Evolutionary conservation across 139 green algal species (phyloP), one percentile per base, ranked within the genome.

Genomic region (Micractinium sp.): DNA sequence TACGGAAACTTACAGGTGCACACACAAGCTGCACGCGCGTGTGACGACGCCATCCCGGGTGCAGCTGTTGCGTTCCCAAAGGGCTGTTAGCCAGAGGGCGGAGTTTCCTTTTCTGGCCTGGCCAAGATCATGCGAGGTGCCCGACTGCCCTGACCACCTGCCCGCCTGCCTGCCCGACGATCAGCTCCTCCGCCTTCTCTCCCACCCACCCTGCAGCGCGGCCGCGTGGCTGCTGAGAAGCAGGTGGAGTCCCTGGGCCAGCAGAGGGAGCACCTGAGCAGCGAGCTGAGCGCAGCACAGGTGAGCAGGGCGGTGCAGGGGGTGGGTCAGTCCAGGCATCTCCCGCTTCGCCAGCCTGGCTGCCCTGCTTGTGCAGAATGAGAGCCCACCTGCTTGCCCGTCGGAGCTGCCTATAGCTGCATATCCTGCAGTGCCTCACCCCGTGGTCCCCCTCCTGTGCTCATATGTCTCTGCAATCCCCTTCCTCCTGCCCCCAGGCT

Each of bases 161-260:
- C 47, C 47, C 47, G 9, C 47, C 47, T 56, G 9, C 35, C 74
- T 80, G 33, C 35, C 74, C 33, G 31, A 1, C 73, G 29, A 41
- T 41, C 23, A 14, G n/a, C 67, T 74, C 22, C 69, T 77, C 20
- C 69, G 27, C 69, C 69, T 29, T 35, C 74, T 25, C 33, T 13
- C 75, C 76, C 80, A 14, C 53, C n/a, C 53, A 38, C 71, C 23
- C 80, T 74, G n/a, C 41, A 76, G 39, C 53, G 27, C 2, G 74
- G 18, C 1, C 73, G 76, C 38, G 14, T 89, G 31, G 89, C 89
- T 9, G 87, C 60, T 31, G 61, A 91, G 27, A 79, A 91, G 85
- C 38, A 35, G 14, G 35, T 92, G 15, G 69, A 88, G 35, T 73
- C 53, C 0, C 18, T 33, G 53, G n/a, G 61, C 47, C 71, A 85